Percentiles rank a stretch among this genome's conserved stretches.
Evolutionary conservation across 2,329 filamentous ascomycete genomes (phyloP).

Genomic region (Exophiala spinifera): DNA sequence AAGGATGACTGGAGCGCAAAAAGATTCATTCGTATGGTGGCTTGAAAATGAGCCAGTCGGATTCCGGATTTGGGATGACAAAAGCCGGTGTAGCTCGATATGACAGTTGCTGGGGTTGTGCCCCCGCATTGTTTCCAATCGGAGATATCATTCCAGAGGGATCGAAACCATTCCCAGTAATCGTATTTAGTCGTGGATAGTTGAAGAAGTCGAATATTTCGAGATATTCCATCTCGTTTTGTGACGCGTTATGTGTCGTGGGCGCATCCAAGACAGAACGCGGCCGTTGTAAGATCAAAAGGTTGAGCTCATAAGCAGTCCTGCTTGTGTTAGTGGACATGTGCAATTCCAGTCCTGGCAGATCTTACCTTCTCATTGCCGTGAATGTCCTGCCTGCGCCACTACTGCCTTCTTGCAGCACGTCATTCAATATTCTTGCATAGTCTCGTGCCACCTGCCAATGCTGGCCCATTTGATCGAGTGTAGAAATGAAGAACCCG

Average conservation of each 20-base stretch:
- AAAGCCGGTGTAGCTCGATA: conserved; percentile 38
- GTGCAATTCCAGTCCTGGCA: conserved; percentile 36
- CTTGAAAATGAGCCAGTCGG: conserved; percentile 40
- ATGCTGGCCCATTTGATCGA: conserved; percentile 74
- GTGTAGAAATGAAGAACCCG: conserved; percentile 74
- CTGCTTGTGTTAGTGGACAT: conserved; percentile 5
- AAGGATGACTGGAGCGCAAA: too few species aligned
- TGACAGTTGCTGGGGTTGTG: conserved; percentile 9
- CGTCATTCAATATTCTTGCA: conserved; percentile 72
- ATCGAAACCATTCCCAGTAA: conserved; percentile 12
- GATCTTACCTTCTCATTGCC: conserved; percentile 82
- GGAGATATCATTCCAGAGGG: conserved; percentile 13
- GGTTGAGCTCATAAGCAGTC: conserved; percentile 65
- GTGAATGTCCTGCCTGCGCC: conserved; percentile 68
- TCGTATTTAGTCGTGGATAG: conserved; percentile 62
- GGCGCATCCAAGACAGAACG: conserved; percentile 27
- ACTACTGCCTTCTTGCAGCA: conserved; percentile 66
- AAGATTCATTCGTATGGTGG: conserved; percentile 21
- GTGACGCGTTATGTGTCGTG: conserved; percentile 22
- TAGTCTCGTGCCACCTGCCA: conserved; percentile 87
- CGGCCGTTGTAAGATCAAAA: conserved; percentile 80
- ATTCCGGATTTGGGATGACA: conserved; percentile 45
- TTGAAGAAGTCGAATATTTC: conserved; percentile 97
- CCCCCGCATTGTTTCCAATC: conserved; percentile 19
- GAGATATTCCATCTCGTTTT: conserved; percentile 75